These are phyloP conservation scores for Cladosporium sp. DNA, from an alignment of 2,329 filamentous ascomycete genomes.

Conservation along the genomic window DNA sequence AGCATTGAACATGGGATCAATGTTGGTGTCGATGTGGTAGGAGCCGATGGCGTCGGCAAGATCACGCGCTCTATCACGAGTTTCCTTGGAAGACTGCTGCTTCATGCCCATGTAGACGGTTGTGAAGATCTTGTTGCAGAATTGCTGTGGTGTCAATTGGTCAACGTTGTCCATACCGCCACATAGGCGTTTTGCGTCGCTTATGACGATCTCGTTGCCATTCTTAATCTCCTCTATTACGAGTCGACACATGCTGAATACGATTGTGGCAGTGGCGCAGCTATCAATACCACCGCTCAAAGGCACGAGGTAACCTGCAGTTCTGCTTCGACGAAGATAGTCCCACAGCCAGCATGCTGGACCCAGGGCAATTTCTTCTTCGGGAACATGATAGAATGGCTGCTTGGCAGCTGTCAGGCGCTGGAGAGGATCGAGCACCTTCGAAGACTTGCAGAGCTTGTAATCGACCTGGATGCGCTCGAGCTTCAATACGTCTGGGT, in stretches of 20 bases:
- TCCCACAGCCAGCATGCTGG: constrained; percentile 66
- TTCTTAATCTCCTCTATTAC: constrained; percentile 51
- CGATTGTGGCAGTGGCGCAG: constrained; percentile 52
- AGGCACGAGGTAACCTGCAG: constrained; percentile 55
- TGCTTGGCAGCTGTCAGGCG: constrained; percentile 43
- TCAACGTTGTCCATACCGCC: constrained; percentile 45
- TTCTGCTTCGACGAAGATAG: constrained; percentile 51
- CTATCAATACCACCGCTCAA: constrained; percentile 59
- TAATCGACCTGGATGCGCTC: constrained; percentile 43
- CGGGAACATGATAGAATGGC: constrained; percentile 55
- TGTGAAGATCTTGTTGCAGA: constrained; percentile 57
- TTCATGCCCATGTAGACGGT: constrained; percentile 69
- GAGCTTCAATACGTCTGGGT: constrained; percentile 42
- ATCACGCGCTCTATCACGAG: constrained; percentile 60
- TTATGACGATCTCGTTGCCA: constrained; percentile 52
- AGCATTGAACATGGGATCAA: constrained; percentile 63
- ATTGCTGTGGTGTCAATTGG: constrained; percentile 52
- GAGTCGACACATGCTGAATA: constrained; percentile 48
- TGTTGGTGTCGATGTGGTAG: constrained; percentile 70
- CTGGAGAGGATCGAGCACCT: constrained; percentile 23
- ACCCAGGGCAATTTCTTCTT: constrained; percentile 64
- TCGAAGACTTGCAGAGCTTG: constrained; percentile 31
- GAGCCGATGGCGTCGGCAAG: constrained; percentile 61
- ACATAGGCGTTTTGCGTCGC: constrained; percentile 50
- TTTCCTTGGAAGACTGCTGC: constrained; percentile 62